Percentiles rank a stretch among this genome's conserved stretches.
These are phyloP conservation scores for Ceratobasidium sp. DNA, from an alignment of 1,284 basidiomycete genomes.

Conservation along the genomic window DNA sequence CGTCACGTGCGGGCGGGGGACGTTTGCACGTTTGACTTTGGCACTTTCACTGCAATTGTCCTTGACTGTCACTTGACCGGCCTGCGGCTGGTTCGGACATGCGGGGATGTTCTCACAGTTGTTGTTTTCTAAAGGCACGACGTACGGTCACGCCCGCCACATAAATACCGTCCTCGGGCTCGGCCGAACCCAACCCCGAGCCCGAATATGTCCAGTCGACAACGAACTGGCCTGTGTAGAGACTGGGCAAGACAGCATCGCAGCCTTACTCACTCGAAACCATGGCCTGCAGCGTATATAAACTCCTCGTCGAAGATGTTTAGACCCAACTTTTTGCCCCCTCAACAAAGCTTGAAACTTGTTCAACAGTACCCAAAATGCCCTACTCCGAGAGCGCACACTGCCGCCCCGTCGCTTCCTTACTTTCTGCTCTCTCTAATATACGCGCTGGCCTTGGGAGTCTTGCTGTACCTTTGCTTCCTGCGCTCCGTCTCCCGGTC, in stretches of 20 bases:
- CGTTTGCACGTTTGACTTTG: not conserved
- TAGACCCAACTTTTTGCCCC: not conserved
- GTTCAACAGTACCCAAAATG: constrained; percentile 1
- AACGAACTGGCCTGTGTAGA: not conserved
- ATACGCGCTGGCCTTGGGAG: constrained; percentile 26
- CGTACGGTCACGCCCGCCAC: not conserved
- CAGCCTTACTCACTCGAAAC: constrained; percentile 1
- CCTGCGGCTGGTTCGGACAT: too few relatives aligned
- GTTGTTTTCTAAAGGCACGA: not conserved
- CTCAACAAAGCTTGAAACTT: not conserved
- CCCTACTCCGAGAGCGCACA: constrained; percentile 41
- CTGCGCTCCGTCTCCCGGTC: constrained; percentile 12
- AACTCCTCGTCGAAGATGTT: not conserved
- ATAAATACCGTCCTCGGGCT: not conserved
- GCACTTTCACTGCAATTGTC: too few relatives aligned
- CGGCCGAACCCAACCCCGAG: constrained; percentile 30
- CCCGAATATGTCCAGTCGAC: not conserved
- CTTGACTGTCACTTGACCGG: not conserved
- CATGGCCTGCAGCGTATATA: constrained; percentile 1
- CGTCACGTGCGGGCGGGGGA: constrained; percentile 10
- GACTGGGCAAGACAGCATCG: not conserved
- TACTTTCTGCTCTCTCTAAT: constrained; percentile 27
- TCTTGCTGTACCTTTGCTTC: constrained; percentile 36
- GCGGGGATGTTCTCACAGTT: not conserved
- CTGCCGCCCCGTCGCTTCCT: constrained; percentile 7